Evolutionary conservation across 805 yeast genomes (phyloP).

Genomic region (Debaryomyces castellii): DNA sequence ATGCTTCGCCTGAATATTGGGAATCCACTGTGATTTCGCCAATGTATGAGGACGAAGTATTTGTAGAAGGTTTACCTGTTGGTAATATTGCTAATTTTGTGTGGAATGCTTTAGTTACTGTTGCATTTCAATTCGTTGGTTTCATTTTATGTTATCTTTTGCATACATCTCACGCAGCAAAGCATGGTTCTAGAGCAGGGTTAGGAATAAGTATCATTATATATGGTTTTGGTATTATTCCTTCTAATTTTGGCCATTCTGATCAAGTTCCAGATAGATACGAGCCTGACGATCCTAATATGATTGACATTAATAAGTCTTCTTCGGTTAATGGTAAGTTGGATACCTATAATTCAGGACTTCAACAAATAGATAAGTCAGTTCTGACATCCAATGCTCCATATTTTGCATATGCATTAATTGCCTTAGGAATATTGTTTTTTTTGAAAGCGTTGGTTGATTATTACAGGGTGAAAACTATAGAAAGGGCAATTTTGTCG

Average conservation of each 20-base stretch:
- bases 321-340: constrained; percentile 25
- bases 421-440: constrained; percentile 67
- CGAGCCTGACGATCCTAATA: constrained; percentile 35
- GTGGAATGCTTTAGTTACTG: constrained; percentile 86
- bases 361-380: constrained; percentile 17
- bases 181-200: constrained; percentile 92
- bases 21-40: constrained; percentile 83
- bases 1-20: constrained; percentile 95
- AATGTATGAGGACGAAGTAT: constrained; percentile 81
- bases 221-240: constrained; percentile 48
- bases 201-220: constrained; percentile 80
- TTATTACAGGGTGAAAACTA: constrained; percentile 71
- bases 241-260: constrained; percentile 39
- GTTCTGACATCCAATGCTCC: constrained; percentile 32
- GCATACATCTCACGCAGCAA: constrained; percentile 96
- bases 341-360: constrained; percentile 30
- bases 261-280: constrained; percentile 32
- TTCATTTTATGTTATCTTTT: constrained; percentile 84
- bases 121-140: constrained; percentile 93
- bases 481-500: constrained; percentile 62
- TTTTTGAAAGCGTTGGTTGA: constrained; percentile 67
- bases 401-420: constrained; percentile 58
- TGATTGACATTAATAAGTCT: constrained; percentile 28
- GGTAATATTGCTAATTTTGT: constrained; percentile 85
- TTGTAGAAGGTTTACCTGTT: constrained; percentile 93